Evolutionary conservation across 129 eudicot genomes (phyloP).

Genomic region (Arctium minus): DNA sequence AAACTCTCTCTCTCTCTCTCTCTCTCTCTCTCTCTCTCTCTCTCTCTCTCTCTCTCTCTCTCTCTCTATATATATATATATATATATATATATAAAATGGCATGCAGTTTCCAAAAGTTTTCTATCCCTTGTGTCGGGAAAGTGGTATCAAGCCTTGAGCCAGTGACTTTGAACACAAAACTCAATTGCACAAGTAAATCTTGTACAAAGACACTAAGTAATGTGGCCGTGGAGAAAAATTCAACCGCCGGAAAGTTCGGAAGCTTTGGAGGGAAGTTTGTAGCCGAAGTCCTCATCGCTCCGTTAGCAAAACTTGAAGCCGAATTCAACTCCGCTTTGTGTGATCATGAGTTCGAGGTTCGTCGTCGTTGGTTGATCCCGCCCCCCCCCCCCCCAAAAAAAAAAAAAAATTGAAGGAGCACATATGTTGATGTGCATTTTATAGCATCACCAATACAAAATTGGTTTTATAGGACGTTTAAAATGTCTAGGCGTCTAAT

Average conservation of each 20-base stretch:
- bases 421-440: not conserved
- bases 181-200: slow-evolving; percentile 10
- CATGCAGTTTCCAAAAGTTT: slow-evolving; percentile 9
- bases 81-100: slow-evolving; percentile 3
- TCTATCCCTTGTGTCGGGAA: slow-evolving; percentile 17
- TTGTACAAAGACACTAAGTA: slow-evolving; percentile 15
- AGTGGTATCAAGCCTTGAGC: slow-evolving; percentile 14
- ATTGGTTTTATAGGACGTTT: too few species aligned
- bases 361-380: not conserved
- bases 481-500: too few species aligned
- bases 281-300: slow-evolving; percentile 51
- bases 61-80: not conserved
- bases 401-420: not conserved
- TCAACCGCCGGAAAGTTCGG: slow-evolving; percentile 48
- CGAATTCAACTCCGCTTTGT: slow-evolving; percentile 31
- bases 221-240: not conserved
- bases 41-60: slow-evolving; percentile 11
- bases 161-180: slow-evolving; percentile 2
- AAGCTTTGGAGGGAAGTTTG: slow-evolving; percentile 69
- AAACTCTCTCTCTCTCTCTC: not conserved
- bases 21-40: slow-evolving; percentile 10
- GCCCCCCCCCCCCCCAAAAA: not conserved
- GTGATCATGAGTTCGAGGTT: slow-evolving; percentile 66
- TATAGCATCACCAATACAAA: too few species aligned
- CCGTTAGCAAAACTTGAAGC: slow-evolving; percentile 47